Base-by-base conservation (phyloP, 352 stramenopile species). In the Globisporangium megalacanthum region DNA sequence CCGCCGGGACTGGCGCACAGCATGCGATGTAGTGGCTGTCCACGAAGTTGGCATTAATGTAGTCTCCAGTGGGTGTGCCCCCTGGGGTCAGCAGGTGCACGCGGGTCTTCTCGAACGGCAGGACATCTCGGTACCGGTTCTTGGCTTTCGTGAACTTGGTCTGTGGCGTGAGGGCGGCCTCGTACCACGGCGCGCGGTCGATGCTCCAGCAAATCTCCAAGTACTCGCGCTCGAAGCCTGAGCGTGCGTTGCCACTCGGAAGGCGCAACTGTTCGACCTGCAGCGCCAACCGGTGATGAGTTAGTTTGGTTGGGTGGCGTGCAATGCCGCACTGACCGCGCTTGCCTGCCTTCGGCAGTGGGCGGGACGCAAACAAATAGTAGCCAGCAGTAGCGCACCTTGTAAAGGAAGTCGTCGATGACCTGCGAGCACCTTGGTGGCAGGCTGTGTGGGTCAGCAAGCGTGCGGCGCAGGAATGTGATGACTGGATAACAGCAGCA, bases 31-130 rank as follows among this genome's bases (percentile, higher is more conserved):
- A 94, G 48, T 65, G 58, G 3, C 64, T 62, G 44, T 80, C 75
- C 31, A 92, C 63, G 56, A 72, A 74, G 62, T 87, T 89, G 41
- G 79, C 81, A 51, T 91, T 91, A 64, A 91, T 86, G 47, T 91
- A 91, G 65, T 86, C 74, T 25, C 79, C 72, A 13, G 41, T 52
- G n/a, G 56, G 45, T 7, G n/a, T 50, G 25, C 62, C 46, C 4
- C 29, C 39, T 11, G 57, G 17, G 25, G 64, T 56, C 22, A 59
- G 46, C 25, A 92, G 63, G 54, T 69, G 69, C n/a, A 92, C 81
- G 3, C 79, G 78, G 25, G 82, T 91, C 36, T 73, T 66, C 22
- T 91, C 80, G 55, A 88, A 87, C 31, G 84, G 84, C 10, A 94
- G 42, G 31, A 94, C 82, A 56, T 92, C 82, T 31, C 66, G 54